Percentiles rank a stretch among this genome's conserved stretches.
Conservation (phyloP, 1,284 basidiomycete species). For the Neotropicomus parvogracilis region DNA sequence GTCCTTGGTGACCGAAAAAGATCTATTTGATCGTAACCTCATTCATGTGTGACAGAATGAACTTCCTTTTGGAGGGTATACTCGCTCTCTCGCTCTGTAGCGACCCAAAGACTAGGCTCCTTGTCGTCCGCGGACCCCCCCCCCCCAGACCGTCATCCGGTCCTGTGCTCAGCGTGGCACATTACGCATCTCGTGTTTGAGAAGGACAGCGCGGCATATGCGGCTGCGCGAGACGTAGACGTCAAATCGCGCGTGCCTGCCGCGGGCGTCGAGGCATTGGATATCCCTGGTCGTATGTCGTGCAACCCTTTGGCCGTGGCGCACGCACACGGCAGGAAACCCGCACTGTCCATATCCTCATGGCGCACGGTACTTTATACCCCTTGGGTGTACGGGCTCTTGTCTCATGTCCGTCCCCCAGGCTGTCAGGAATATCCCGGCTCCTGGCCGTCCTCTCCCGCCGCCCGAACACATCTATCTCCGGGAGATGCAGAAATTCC, state of each 20-base stretch:
- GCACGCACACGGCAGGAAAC: slow-evolving; percentile 3
- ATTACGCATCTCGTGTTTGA: slow-evolving; percentile 46
- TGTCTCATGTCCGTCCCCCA: slow-evolving; percentile 5
- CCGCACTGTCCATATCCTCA: slow-evolving; percentile 6
- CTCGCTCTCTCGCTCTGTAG: slow-evolving; percentile 33
- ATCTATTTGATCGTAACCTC: slow-evolving; percentile 7
- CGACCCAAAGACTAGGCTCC: slow-evolving; percentile 12
- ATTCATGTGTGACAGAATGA: slow-evolving; percentile 11
- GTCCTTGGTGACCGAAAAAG: slow-evolving; percentile 1
- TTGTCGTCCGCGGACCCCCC: slow-evolving; percentile 45
- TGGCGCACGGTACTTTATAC: slow-evolving; percentile 8
- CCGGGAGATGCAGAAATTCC: slow-evolving; percentile 13
- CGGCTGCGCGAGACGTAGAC: slow-evolving; percentile 7
- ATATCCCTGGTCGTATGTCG: slow-evolving; percentile 6
- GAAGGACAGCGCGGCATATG: slow-evolving; percentile 32
- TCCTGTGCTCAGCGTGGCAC: slow-evolving; percentile 41
- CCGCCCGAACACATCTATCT: slow-evolving; percentile 13
- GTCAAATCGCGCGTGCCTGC: slow-evolving; percentile 6
- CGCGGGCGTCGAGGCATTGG: slow-evolving; percentile 8
- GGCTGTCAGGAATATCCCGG: slow-evolving; percentile 14
- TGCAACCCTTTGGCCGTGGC: not conserved
- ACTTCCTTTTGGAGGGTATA: slow-evolving; percentile 40
- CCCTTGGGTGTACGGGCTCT: not conserved
- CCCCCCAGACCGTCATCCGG: slow-evolving; percentile 39
- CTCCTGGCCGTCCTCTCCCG: slow-evolving; percentile 14